These are phyloP conservation scores for Nigrospora oryzae DNA, from an alignment of 2,329 filamentous ascomycete genomes.

Conservation along the genomic window DNA sequence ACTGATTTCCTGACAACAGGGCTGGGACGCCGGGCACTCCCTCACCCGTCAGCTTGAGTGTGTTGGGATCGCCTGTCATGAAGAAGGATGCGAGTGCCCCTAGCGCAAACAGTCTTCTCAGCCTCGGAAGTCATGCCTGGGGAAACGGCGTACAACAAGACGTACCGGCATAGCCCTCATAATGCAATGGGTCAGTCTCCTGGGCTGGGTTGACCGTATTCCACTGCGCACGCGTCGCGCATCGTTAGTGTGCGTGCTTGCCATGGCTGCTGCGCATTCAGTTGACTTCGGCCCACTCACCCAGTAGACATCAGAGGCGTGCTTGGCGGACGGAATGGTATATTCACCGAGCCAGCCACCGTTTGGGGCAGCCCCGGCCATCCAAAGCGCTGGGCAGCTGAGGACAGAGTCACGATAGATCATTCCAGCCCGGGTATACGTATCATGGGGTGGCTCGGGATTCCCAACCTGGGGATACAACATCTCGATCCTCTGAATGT, in stretches of 20 bases:
- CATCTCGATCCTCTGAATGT: constrained; percentile 28
- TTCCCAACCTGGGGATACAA: constrained; percentile 39
- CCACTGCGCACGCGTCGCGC: constrained; percentile 30
- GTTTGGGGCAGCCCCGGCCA: constrained; percentile 31
- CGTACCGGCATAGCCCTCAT: constrained; percentile 37
- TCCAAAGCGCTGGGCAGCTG: constrained; percentile 52
- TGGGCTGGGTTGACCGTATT: constrained; percentile 46
- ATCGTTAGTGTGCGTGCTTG: neutral
- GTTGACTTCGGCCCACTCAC: constrained; percentile 23
- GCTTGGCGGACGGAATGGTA: constrained; percentile 48
- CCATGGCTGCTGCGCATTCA: neutral
- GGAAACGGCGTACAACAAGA: neutral
- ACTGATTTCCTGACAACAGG: constrained; percentile 33
- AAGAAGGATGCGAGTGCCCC: constrained; percentile 55
- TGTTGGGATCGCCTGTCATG: constrained; percentile 49
- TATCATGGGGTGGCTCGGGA: constrained; percentile 41
- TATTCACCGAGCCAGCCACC: constrained; percentile 50
- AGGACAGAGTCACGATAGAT: constrained; percentile 51
- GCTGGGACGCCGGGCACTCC: constrained; percentile 34
- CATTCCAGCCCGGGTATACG: constrained; percentile 43
- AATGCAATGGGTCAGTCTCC: constrained; percentile 40
- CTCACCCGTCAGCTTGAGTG: constrained; percentile 40
- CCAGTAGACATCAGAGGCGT: constrained; percentile 49
- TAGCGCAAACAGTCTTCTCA: constrained; percentile 8
- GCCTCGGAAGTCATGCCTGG: constrained; percentile 3